Percentiles rank a stretch among this genome's conserved stretches.
phyloP scores from a whole-genome alignment of 352 stramenopile genomes.

The Phytophthora palmivora region DNA sequence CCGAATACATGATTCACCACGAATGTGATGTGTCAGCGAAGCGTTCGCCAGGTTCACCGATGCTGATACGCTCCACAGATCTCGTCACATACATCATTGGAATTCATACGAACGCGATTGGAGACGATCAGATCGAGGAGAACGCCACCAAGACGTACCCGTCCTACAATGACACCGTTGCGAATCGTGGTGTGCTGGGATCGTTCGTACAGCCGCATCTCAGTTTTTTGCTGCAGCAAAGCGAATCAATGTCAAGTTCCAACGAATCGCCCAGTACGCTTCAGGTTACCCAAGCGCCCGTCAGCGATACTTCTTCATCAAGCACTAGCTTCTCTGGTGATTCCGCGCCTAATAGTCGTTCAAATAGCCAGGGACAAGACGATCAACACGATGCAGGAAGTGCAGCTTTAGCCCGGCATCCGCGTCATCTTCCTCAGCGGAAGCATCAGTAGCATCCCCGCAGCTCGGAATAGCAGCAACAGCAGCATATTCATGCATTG shows the following conservation, averaged over 20 bases:
- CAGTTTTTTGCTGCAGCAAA: conserved; percentile 31
- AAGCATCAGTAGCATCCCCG: conserved; percentile 16
- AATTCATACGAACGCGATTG: conserved; percentile 60
- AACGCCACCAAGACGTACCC: conserved; percentile 11
- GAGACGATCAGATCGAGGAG: conserved; percentile 20
- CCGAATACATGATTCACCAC: conserved; percentile 62
- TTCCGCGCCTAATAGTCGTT: conserved; percentile 10
- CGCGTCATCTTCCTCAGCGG: conserved; percentile 22
- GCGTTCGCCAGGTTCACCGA: conserved; percentile 55
- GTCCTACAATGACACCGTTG: conserved; percentile 38
- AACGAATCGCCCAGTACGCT: no score
- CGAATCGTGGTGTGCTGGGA: conserved; percentile 62
- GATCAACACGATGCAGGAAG: conserved; percentile 14
- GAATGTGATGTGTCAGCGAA: conserved; percentile 61
- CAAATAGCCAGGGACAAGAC: neutral
- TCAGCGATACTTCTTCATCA: conserved; percentile 2
- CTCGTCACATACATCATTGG: conserved; percentile 69
- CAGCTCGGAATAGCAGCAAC: conserved; percentile 30
- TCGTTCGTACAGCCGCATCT: conserved; percentile 64
- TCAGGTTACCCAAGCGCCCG: no score
- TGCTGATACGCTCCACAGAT: conserved; percentile 65
- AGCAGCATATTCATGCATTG: conserved; percentile 64
- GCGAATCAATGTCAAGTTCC: neutral
- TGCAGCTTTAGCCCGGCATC: conserved; percentile 9
- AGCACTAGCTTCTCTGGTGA: conserved; percentile 8